phyloP scores from a whole-genome alignment of 1,284 basidiomycete genomes.

The Pseudomicrostroma phylloplanum region DNA sequence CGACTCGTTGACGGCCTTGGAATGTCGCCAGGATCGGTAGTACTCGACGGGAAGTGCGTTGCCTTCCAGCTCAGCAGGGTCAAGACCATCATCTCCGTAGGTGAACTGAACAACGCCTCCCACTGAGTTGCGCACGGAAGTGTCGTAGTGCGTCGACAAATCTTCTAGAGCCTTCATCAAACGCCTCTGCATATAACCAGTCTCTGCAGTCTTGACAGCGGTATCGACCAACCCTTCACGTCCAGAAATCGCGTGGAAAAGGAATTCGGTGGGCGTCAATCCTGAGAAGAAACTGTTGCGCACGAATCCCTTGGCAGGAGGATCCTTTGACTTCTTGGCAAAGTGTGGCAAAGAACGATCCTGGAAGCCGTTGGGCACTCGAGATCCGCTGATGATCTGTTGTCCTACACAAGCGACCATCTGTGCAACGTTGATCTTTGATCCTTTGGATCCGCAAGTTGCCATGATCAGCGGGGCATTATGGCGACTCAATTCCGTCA shows the following conservation, averaged over 20 bases:
- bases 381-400: conserved; percentile 95
- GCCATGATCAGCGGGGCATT: conserved; percentile 99
- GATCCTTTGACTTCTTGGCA: conserved; percentile 92
- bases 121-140: conserved; percentile 89
- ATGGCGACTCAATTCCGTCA: conserved; percentile 90
- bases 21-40: conserved; percentile 75
- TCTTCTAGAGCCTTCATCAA: conserved; percentile 99
- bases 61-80: conserved; percentile 91
- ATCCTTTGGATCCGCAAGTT: conserved; percentile 95
- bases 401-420: conserved; percentile 99
- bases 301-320: conserved; percentile 96
- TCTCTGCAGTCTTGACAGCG: conserved; percentile 98
- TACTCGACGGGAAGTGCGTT: conserved; percentile 70
- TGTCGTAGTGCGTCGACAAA: conserved; percentile 90
- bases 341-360: conserved; percentile 98
- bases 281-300: conserved; percentile 92
- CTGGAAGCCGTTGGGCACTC: conserved; percentile 98
- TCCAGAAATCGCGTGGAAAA: conserved; percentile 98
- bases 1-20: conserved; percentile 60
- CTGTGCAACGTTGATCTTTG: conserved; percentile 98
- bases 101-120: conserved; percentile 97
- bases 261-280: conserved; percentile 88
- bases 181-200: conserved; percentile 97
- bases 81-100: conserved; percentile 94
- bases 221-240: conserved; percentile 98